Base-by-base conservation (phyloP, 495 filamentous ascomycete species). In the Xylaria venustula region DNA sequence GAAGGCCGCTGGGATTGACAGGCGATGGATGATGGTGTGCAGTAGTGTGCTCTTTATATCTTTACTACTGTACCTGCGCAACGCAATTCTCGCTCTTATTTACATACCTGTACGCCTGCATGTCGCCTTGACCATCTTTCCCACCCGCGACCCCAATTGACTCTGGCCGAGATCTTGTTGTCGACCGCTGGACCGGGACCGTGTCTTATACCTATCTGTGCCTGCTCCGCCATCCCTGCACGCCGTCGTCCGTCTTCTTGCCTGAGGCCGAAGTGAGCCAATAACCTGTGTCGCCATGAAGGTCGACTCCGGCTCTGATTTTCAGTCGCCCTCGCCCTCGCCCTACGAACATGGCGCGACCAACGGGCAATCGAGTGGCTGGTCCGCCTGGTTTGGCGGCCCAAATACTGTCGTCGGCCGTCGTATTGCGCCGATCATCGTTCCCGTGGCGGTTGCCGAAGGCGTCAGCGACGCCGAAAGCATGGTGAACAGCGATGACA, bases 341-440 rank as follows among this genome's bases (percentile, higher is more conserved):
- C n/a, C n/a, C 48, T 57, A 64, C 62, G 67, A 55, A n/a, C 28
- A 22, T 9, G 37, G 19, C 17, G 60, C 32, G 36, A 54, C 46
- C 9, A 49, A 52, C 32, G 2, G 60, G 17, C 60, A 60, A 51
- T 58, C 62, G 30, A 53, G 54, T 20, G 69, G 64, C 3, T 71
- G 69, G 69, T 69, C 69, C 8, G 50, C 66, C 55, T 69, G 64
- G 71, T 79, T 79, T 30, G 76, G 76, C 54, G 76, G 76, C 12
- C 62, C 61, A 2, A 47, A 65, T 12, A 71, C 74, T 32, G 53
- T 32, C 42, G 58, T 78, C 47, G 79, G 78, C 2, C 75, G 66
- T 44, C 70, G 80, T 28, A 83, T 83, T 56, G 75, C 74, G 19
- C 79, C 79, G 26, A 55, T 54, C 14, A 67, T 69, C 17, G 73